Evolutionary conservation across 2,329 filamentous ascomycete species (phyloP), one percentile per base, ranked within the genome.

Genomic region (Nigrospora oryzae): DNA sequence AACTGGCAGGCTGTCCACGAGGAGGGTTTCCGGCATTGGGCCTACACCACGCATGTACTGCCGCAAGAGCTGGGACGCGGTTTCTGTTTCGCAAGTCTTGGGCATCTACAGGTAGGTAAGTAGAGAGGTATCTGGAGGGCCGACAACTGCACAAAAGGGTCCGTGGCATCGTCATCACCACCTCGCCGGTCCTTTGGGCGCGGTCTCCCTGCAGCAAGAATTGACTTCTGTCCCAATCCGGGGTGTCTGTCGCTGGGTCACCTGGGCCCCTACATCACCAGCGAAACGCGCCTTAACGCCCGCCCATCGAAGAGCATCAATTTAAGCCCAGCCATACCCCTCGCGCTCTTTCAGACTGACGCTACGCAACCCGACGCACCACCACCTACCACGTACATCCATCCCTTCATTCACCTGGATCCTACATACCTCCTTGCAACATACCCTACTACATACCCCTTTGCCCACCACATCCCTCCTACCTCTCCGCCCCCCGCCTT

Each of bases 171-270:
- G 39, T 41, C 39, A 41, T 41, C 39, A 41, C 34, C 32, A 33
- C 31, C 39, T 31, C 39, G 39, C 34, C 30, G 39, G 32, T 28
- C 23, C 23, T 28, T 28, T 28, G 23, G 23, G 23, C 23, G 23
- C 23, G 17, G 31, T 34, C 15, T 34, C 17, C 34, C 39, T 41
- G 39, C 39, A 41, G 39, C 31, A 23, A 34, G 39, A 41, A 41
- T 41, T 41, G 39, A 41, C 39, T 41, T 41, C 39, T 41, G 31
- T 33, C 39, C 39, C 39, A 33, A 41, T 41, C 34, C 39, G 39
- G 39, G 32, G 23, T 28, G 23, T 28, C 23, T 28, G 23, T 41
- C 31, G 39, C 16, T 23, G 39, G 32, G 39, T 41, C 31, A 41
- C 39, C 32, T 41, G 32, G 39, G 31, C 39, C 23, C 23, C 23